Conservation (phyloP, 1,139 yeast species). For the Blastobotrys persicus region DNA sequence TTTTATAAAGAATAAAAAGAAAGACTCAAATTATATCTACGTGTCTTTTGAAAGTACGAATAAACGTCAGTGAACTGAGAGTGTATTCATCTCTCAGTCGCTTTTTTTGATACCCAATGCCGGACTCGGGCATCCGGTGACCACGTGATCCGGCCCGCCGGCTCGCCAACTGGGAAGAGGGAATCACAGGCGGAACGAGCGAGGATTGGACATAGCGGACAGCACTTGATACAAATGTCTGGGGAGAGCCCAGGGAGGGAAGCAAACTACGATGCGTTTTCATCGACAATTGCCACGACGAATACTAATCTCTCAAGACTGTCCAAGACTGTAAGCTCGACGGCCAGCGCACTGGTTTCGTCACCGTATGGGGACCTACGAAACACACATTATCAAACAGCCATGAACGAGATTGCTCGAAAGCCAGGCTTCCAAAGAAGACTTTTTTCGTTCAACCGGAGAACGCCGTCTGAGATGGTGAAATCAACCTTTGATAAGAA, state of each 20-base stretch:
- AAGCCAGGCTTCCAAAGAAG: constrained; percentile 39
- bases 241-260: constrained; percentile 5
- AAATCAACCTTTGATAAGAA: constrained; percentile 28
- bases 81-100: background rate
- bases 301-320: constrained; percentile 39
- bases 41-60: background rate
- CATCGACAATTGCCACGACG: constrained; percentile 40
- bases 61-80: too few species aligned
- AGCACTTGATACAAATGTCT: background rate
- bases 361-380: constrained; percentile 40
- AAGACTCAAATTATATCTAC: background rate
- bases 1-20: too few species aligned
- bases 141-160: too few species aligned
- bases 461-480: constrained; percentile 45
- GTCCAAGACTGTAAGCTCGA: constrained; percentile 40
- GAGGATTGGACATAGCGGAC: background rate
- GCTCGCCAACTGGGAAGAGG: too few species aligned
- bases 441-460: constrained; percentile 37
- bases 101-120: background rate
- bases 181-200: background rate
- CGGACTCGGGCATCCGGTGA: background rate
- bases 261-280: constrained; percentile 25
- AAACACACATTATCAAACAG: constrained; percentile 46
- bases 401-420: constrained; percentile 46
- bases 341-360: constrained; percentile 38